Conservation (phyloP, 2,329 filamentous ascomycete species). For the Ascochyta clinopodiicola region DNA sequence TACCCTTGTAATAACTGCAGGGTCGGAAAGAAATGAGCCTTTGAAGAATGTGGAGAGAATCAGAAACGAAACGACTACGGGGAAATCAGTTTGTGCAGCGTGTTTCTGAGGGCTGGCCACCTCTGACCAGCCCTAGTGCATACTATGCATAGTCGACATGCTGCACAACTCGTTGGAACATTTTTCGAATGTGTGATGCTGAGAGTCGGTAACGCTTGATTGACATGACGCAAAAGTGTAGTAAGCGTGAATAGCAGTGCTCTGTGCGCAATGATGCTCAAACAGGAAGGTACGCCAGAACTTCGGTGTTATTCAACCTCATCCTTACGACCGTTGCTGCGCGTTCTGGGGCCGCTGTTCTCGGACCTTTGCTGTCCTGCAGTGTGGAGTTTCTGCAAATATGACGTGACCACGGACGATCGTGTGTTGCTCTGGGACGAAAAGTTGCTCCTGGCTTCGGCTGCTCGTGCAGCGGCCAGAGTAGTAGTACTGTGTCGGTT, state of each 20-base stretch:
- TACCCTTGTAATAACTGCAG: constrained; percentile 8
- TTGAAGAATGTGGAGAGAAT: neutral
- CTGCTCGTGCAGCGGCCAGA: constrained; percentile 26
- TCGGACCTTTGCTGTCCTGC: constrained; percentile 2
- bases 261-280: neutral
- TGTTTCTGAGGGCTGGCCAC: neutral
- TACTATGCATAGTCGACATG: neutral
- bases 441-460: constrained; percentile 15
- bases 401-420: constrained; percentile 5
- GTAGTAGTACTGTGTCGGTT: constrained; percentile 30
- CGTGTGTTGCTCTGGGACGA: constrained; percentile 9
- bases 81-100: neutral
- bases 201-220: neutral
- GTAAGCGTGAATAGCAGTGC: neutral
- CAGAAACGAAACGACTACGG: neutral
- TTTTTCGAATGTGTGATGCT: neutral
- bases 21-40: constrained; percentile 6
- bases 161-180: neutral
- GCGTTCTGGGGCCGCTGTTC: constrained; percentile 5
- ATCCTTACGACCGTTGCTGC: neutral
- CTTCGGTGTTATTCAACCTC: constrained; percentile 3
- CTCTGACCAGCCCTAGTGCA: neutral
- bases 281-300: constrained; percentile 4
- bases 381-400: constrained; percentile 3
- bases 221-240: no score